Evolutionary conservation across 2,329 filamentous ascomycete species (phyloP), one percentile per base, ranked within the genome.

Genomic region (Trichoderma guizhouense): DNA sequence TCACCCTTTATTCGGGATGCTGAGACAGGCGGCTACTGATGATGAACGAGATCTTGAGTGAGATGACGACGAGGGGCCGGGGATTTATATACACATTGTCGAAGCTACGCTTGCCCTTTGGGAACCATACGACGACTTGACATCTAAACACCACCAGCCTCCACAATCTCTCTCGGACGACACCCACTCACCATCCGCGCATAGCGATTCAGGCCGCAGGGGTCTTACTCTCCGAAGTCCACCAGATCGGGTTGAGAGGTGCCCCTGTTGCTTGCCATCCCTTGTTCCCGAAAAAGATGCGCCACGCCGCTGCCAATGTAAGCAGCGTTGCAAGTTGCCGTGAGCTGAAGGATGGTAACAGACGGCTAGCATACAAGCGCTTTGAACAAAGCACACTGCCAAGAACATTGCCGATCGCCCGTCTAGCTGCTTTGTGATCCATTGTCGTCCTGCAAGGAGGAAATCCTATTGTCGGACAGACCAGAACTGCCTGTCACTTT

Each of bases 21-120:
- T 21, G 70, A 62, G 63, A 55, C 39, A 62, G 32, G 57, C 39
- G 21, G 62, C 24, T 62, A 43, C 18, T 63, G 30, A 18, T 55
- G 70, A 67, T 15, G 43, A 62, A 43, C 36, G 24, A 62, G 55
- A 18, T 51, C 55, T 21, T 24, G 21, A 36, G 2, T 24, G 26
- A 26, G n/a, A 11, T 12, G 55, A 43, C 1, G 39, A n/a, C n/a
- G 63, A 62, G 43, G 18, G 24, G 39, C 18, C 63, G 8, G 8
- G 21, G 61, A n/a, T n/a, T 68, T 68, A 72, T 72, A 72, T 72
- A 72, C 55, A 30, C 28, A n/a, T 51, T 21, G 12, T 34, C 34
- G 28, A 51, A 51, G 28, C 8, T n/a, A 9, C 30, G 57, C 15
- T 39, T 21, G 32, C 30, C 18, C n/a, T n/a, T n/a, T 15, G 26